A percentile compares a stretch with the other conserved stretches of the same genome.
phyloP scores from a whole-genome alignment of 129 eudicot species.

The Arctium minus region DNA sequence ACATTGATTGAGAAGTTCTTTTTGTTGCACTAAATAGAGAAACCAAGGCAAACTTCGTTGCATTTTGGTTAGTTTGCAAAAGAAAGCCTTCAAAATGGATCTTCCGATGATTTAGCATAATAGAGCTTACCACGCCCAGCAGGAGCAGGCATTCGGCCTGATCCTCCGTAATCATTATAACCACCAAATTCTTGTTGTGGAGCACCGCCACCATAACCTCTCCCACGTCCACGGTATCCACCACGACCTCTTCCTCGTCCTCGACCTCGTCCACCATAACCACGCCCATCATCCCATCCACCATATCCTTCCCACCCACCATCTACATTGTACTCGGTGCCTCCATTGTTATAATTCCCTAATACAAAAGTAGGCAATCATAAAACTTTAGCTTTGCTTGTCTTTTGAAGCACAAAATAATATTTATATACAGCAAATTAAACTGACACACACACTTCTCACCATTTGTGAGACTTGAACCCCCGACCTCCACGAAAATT shows the following conservation, averaged over 20 bases:
- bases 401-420: not conserved
- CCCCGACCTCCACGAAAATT: no score
- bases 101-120: not conserved
- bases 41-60: not conserved
- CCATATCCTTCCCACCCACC: slow-evolving; percentile 34
- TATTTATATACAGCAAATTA: no score
- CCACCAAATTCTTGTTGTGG: slow-evolving; percentile 18
- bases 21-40: no score
- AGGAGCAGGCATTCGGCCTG: slow-evolving; percentile 35
- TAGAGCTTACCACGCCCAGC: slow-evolving; percentile 35
- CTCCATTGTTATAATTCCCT: slow-evolving; percentile 32
- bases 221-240: slow-evolving; percentile 3
- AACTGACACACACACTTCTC: no score
- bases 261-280: slow-evolving; percentile 33
- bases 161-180: slow-evolving; percentile 21
- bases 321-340: slow-evolving; percentile 34
- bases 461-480: no score
- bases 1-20: not conserved
- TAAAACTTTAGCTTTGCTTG: not conserved
- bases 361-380: not conserved
- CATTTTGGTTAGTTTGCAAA: not conserved
- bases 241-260: slow-evolving; percentile 41
- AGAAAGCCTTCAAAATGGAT: not conserved
- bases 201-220: slow-evolving; percentile 15
- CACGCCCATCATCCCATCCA: slow-evolving; percentile 17